Base-by-base conservation (phyloP, 1,139 yeast species). In the Protomyces gravidus region DNA sequence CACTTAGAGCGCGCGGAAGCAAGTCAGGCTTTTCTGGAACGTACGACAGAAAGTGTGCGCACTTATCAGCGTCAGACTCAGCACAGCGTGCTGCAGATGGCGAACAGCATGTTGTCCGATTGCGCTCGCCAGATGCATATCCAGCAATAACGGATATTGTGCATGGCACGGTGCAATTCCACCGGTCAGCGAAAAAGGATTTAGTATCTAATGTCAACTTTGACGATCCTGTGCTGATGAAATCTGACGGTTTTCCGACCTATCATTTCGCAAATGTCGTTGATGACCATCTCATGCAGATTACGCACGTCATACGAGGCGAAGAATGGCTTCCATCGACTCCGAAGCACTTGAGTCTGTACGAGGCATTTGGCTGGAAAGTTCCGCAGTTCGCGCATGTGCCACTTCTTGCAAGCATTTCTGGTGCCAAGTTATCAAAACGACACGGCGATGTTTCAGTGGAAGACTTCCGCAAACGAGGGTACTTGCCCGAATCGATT, bases 281-380 rank as follows among this genome's bases (percentile, higher is more conserved):
- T 1, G 99, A 92, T 69, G 99, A 92, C 70, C 95, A 90, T 70
- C 73, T 86, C 55, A 94, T 92, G 98, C 72, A 81, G 52, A 86
- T 92, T 46, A 87, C 97, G 0, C 97, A 94, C 71, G 98, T 92
- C 7, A 83, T 92, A 9, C 78, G 99, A 64, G 99, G 99, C 39
- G 98, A 92, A 69, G 97, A 92, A 71, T 94, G 99, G 99, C 75
- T 92, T 7, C 85, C 96, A 1, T 87, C 97, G 0, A 92, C 98
- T 0, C 96, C 97, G 2, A 92, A 90, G 66, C 99, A 92, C 69
- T 78, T 89, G 50, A 94, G 96, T 0, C 72, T 92, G 61, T 94
- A 92, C 69, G 68, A 78, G 21, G 96, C 97, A 0, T 85, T 92
- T 70, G 92, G 89, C 0, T 90, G 97, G 97, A 66, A 69, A 0